Base-by-base conservation (phyloP, 2,329 filamentous ascomycete species). In the Meredithiella fracta region DNA sequence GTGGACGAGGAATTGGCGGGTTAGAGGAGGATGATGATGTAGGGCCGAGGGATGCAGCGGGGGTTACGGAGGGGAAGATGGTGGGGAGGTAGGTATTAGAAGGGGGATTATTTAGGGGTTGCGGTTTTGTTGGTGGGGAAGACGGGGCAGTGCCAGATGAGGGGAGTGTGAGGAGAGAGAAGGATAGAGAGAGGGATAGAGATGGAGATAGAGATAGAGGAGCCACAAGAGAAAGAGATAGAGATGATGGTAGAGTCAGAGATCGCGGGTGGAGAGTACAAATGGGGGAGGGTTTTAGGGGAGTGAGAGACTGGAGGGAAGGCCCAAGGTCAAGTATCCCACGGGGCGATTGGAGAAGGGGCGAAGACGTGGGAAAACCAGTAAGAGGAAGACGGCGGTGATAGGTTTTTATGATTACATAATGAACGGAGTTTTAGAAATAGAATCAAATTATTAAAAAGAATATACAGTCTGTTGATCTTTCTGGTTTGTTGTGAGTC, bases 81-180 rank as follows among this genome's bases (percentile, higher is more conserved):
- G 69, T 97, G 31, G 74, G 38, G 86, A 94, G 55, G 81, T 79
- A 34, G 78, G 83, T 22, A 94, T 95, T 84, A 95, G 9, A 84
- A 92, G 60, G 91, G 91, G 0, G 91, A 97, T 67, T 94, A 85
- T 65, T 75, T 97, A 42, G 83, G 84, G 58, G 91, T 86, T 66
- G 86, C 87, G 3, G 82, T 95, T 59, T 72, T 91, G 56, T 82
- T 86, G 44, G 86, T 87, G 0, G 70, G 85, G 71, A 78, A 31
- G 84, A 91, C 65, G 89, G 89, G 0, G 78, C 78, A 31, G 81
- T 94, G 40, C 82, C 82, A 47, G 79, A 85, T 8, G 71, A 76
- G n/a, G 72, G 75, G 11, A 71, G 71, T 22, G 72, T 74, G 26
- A 68, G 71, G 34, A 67, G 68, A 53, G 70, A 71, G 1, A 68